Evolutionary conservation across 2,329 filamentous ascomycete genomes (phyloP), one percentile per base, ranked within the genome.

Genomic region (Emergomyces pasteurianus): DNA sequence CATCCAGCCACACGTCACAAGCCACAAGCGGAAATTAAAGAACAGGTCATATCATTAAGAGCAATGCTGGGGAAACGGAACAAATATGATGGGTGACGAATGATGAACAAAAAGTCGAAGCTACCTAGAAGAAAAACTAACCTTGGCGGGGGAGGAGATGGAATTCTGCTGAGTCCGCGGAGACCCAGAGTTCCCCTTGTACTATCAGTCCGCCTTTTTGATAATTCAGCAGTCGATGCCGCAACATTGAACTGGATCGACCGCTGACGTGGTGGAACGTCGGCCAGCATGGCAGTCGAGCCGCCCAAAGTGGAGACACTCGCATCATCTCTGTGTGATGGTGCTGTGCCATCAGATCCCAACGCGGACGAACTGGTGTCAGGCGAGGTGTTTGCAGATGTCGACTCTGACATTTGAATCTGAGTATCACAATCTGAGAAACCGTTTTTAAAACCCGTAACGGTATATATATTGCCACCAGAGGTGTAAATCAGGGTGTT

Each of bases 61-160:
- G 53, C 21, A 34, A 58, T 57, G 59, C 43, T 38, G 34, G 14
- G 40, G 21, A 58, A 31, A 58, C 14, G n/a, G 38, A 23, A 34
- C 3, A 8, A 36, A 18, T 47, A 58, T 16, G 56, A 16, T 47
- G 21, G 9, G 8, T 16, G 36, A 28, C 21, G 23, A 55, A 59
- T 12, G 50, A 34, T 47, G 43, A 23, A 54, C 43, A 55, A 52
- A 36, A 34, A 52, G 2, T 16, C 8, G 40, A 58, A 62, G 34
- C 38, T 18, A 57, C 36, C 12, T n/a, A 31, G 54, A 50, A 46
- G 31, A 54, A 43, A 60, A 43, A 61, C 34, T 38, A 52, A 77
- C 75, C 71, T 73, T 9, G 75, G 75, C 3, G 75, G 75, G 18
- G 75, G 75, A 21, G 75, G 75, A 14, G 75, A 77, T 9, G 67